Percentiles rank a stretch among this genome's conserved stretches.
Evolutionary conservation across 2,329 filamentous ascomycete genomes (phyloP).

Genomic region (Trichoderma harzianum): DNA sequence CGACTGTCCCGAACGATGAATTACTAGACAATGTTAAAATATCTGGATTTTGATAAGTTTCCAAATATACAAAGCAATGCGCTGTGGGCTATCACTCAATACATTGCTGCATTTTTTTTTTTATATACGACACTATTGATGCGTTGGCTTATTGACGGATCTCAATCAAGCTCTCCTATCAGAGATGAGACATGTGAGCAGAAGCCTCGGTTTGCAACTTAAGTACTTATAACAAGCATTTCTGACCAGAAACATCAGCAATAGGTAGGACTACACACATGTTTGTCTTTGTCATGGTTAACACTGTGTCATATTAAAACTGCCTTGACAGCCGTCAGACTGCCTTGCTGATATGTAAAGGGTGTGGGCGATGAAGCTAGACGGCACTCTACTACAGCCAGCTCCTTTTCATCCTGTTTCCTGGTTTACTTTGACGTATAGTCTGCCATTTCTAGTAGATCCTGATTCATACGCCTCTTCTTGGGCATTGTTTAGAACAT

Average conservation of each 20-base stretch:
- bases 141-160: background rate
- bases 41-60: too few species aligned
- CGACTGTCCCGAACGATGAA: background rate
- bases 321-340: background rate
- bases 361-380: background rate
- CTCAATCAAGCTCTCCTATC: background rate
- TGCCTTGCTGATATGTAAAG: background rate
- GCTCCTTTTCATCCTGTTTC: background rate
- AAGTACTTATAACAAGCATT: background rate
- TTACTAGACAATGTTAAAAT: too few species aligned
- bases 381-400: background rate
- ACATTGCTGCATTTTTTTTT: too few species aligned
- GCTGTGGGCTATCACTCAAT: fast-evolving
- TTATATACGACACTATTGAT: too few species aligned
- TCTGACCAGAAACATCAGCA: background rate
- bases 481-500: background rate
- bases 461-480: background rate
- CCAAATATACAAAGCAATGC: background rate
- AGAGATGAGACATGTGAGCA: background rate
- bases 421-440: background rate
- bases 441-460: background rate
- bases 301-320: background rate
- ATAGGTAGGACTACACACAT: background rate
- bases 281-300: background rate
- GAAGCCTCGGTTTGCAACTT: background rate